Evolutionary conservation across 2,329 filamentous ascomycete species (phyloP).

Genomic region (Ceratocystis huliohia): DNA sequence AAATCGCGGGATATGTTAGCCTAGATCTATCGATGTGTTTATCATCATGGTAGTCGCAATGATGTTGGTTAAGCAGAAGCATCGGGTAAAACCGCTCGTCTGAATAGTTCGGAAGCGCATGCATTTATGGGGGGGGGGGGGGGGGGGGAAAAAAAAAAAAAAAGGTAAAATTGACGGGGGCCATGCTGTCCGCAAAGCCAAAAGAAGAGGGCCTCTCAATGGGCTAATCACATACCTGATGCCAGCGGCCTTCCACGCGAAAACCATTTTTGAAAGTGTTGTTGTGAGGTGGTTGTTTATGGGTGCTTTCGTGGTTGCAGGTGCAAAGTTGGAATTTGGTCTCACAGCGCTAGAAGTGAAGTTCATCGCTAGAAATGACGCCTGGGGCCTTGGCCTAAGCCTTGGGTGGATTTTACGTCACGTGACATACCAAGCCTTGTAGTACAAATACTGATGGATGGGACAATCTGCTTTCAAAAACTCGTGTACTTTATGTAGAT

Average conservation of each 20-base stretch:
- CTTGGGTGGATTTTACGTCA: not conserved
- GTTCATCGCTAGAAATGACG: constrained; percentile 16
- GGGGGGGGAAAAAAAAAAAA: constrained; percentile 18
- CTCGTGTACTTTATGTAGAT: too few relatives aligned
- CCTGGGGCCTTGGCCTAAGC: constrained; percentile 3
- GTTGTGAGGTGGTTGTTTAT: constrained; percentile 26
- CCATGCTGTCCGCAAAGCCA: constrained; percentile 81
- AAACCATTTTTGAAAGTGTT: constrained; percentile 62
- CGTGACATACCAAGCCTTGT: not conserved
- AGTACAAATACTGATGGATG: not conserved
- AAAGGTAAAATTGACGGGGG: constrained; percentile 37
- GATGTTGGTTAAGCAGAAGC: not conserved
- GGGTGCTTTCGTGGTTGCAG: constrained; percentile 10
- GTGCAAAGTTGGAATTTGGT: not conserved
- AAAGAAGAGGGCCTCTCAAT: constrained; percentile 13
- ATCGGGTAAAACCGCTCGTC: constrained; percentile 18
- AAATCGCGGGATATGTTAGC: not conserved
- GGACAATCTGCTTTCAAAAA: not conserved
- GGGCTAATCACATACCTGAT: constrained; percentile 60
- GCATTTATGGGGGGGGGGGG: constrained; percentile 17
- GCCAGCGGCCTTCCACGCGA: constrained; percentile 97
- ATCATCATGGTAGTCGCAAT: not conserved
- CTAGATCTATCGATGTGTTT: not conserved
- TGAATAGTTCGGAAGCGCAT: constrained; percentile 23
- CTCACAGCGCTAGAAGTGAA: constrained; percentile 11